Conservation (phyloP, 441 rosid genomes). For the Francoa sonchifolia region DNA sequence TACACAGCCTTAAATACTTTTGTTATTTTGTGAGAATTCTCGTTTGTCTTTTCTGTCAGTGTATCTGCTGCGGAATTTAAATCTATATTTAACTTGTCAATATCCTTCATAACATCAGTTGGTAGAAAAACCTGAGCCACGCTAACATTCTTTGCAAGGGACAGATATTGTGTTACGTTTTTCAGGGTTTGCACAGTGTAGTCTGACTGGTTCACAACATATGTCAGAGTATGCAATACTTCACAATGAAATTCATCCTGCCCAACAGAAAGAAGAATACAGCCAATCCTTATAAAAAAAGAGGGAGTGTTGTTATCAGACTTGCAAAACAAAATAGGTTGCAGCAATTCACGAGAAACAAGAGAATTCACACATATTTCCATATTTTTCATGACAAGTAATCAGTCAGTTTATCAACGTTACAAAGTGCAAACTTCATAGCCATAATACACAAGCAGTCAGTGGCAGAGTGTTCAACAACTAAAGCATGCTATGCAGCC, state of each 20-base stretch:
- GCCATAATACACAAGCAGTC: too few species aligned
- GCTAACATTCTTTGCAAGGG: slow-evolving; percentile 73
- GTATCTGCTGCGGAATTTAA: slow-evolving; percentile 63
- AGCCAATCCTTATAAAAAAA: slow-evolving; percentile 50
- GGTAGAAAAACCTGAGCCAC: slow-evolving; percentile 76
- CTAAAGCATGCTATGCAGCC: too few species aligned
- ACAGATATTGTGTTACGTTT: slow-evolving; percentile 77
- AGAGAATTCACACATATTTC: too few species aligned
- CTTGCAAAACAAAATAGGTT: background rate
- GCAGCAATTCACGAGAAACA: background rate
- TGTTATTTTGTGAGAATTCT: slow-evolving; percentile 59
- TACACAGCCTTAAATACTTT: slow-evolving; percentile 60
- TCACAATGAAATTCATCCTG: slow-evolving; percentile 68
- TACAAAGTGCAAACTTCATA: too few species aligned
- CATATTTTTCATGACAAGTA: too few species aligned
- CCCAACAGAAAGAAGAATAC: slow-evolving; percentile 80
- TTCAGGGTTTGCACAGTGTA: slow-evolving; percentile 67
- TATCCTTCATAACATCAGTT: slow-evolving; percentile 45
- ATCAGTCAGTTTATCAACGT: too few species aligned
- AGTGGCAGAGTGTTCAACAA: too few species aligned
- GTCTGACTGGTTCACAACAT: slow-evolving; percentile 83
- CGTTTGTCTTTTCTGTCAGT: slow-evolving; percentile 49
- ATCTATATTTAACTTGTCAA: slow-evolving; percentile 63
- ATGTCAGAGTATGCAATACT: slow-evolving; percentile 59
- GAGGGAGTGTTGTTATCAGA: slow-evolving; percentile 2